Base-by-base conservation (phyloP, 1,284 basidiomycete species). In the Sporisorium scitamineum region DNA sequence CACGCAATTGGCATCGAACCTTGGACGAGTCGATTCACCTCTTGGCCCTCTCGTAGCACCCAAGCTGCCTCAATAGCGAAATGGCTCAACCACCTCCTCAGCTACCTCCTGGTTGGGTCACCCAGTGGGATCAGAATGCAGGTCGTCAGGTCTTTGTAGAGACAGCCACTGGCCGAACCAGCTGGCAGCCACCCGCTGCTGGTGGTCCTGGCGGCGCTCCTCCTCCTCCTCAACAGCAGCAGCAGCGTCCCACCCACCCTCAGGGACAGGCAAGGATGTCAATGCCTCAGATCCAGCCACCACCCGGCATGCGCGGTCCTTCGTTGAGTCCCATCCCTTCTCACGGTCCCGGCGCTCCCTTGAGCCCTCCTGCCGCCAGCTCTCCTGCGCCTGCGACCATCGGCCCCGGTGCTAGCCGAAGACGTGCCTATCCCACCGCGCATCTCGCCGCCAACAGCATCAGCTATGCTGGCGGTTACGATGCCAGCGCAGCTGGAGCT, bases 51-150 rank as follows among this genome's bases (percentile, higher is more conserved):
- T n/a, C 37, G 1, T 20, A 34, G 13, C 44, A 42, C 27, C 42
- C 27, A 11, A 39, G 42, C 50, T 44, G 22, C 13, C 34, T 16
- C 16, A 16, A 48, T 26, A 16, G 20, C 50, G 48, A 20, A 13
- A 77, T 77, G 75, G 59, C 75, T 52, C 70, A 73, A 60, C 63
- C 70, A 24, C 65, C 82, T 54, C 81, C 81, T 45, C 68, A 68
- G 57, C 87, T 96, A 53, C 94, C 94, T 70, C 91, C 91, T 72
- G 94, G 94, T 57, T 96, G 94, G 94, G 88, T 89, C 77, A 91
- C 93, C 82, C 92, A 95, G 88, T 95, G 94, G 94, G 92, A 96
- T 86, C 88, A 89, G 68, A 88, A 88, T 70, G 89, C 93, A 82
- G 92, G 93, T 85, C 89, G 92, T 81, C 93, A 93, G 87, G 89